Conservation (phyloP, 2,329 filamentous ascomycete genomes). For the Fusarium equiseti region DNA sequence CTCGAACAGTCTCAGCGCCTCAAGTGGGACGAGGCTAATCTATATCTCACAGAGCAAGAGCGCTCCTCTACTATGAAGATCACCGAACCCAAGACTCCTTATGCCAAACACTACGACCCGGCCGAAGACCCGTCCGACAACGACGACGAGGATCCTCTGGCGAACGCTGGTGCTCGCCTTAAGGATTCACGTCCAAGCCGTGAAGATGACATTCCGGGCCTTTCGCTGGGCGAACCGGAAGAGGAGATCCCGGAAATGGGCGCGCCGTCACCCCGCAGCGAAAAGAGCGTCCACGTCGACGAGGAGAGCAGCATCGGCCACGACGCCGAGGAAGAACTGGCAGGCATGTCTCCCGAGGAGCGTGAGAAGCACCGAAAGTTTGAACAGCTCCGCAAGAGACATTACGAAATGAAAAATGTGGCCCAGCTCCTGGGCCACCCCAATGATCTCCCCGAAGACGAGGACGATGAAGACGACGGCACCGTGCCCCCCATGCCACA, state of each 20-base stretch:
- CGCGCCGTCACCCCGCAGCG: slow-evolving; percentile 52
- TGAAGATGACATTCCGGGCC: slow-evolving; percentile 86
- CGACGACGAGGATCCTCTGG: slow-evolving; percentile 67
- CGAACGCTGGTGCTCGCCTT: slow-evolving; percentile 46
- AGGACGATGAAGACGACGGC: slow-evolving; percentile 68
- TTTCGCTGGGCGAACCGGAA: slow-evolving; percentile 94
- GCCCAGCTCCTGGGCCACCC: slow-evolving; percentile 86
- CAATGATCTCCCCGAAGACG: slow-evolving; percentile 73
- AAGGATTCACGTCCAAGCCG: slow-evolving; percentile 55
- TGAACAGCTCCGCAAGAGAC: slow-evolving; percentile 91
- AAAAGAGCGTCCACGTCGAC: slow-evolving; percentile 86
- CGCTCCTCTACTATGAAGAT: slow-evolving; percentile 98
- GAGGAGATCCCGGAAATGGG: slow-evolving; percentile 70
- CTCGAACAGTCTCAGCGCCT: slow-evolving; percentile 75
- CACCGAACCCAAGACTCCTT: slow-evolving; percentile 97
- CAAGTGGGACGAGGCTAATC: slow-evolving; percentile 98
- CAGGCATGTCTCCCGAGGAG: slow-evolving; percentile 76
- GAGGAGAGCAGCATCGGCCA: slow-evolving; percentile 68
- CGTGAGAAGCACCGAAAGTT: slow-evolving; percentile 92
- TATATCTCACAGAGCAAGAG: slow-evolving; percentile 97
- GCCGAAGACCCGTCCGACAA: slow-evolving; percentile 88
- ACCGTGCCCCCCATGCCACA: slow-evolving; percentile 56
- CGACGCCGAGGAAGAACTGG: slow-evolving; percentile 67
- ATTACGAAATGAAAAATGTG: slow-evolving; percentile 98
- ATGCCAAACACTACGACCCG: slow-evolving; percentile 91